Percentiles rank a stretch among this genome's conserved stretches.
Evolutionary conservation across 2,329 filamentous ascomycete species (phyloP).

Genomic region (Ploettnerulaceae sp.): DNA sequence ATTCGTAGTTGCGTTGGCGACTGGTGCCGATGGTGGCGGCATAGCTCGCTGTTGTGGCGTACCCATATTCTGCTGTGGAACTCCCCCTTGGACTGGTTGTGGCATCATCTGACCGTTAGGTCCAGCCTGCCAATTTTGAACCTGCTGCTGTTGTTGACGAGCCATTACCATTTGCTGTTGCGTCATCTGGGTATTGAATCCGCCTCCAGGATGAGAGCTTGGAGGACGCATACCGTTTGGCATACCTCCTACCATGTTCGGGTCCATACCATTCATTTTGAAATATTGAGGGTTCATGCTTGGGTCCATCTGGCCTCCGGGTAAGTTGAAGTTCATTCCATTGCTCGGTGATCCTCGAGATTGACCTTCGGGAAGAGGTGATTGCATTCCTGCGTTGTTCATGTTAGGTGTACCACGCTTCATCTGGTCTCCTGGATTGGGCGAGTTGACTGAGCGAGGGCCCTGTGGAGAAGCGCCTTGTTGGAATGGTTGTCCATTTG

Average conservation of each 20-base stretch:
- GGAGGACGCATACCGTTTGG: conserved; percentile 64
- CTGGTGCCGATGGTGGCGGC: conserved; percentile 61
- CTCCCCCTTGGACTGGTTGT: conserved; percentile 39
- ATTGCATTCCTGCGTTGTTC: conserved; percentile 63
- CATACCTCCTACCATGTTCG: conserved; percentile 54
- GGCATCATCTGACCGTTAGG: conserved; percentile 43
- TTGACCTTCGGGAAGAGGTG: conserved; percentile 66
- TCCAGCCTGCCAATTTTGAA: conserved; percentile 32
- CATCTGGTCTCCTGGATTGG: conserved; percentile 73
- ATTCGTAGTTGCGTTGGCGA: conserved; percentile 44
- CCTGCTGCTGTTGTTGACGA: conserved; percentile 41
- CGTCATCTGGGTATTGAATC: conserved; percentile 46
- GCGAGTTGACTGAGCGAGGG: conserved; percentile 63
- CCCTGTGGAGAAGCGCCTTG: conserved; percentile 66
- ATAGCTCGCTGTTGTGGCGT: conserved; percentile 69
- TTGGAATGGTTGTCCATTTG: conserved; percentile 60
- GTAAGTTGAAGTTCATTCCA: conserved; percentile 57
- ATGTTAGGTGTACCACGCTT: conserved; percentile 73
- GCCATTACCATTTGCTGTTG: conserved; percentile 47
- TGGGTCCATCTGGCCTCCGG: conserved; percentile 53
- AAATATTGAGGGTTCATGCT: conserved; percentile 56
- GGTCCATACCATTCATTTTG: conserved; percentile 48
- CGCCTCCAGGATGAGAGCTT: conserved; percentile 58
- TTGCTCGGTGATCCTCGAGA: conserved; percentile 62
- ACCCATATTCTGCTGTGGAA: conserved; percentile 39